phyloP scores from a whole-genome alignment of 2,329 filamentous ascomycete species.

The Pyrenochaeta sp. region DNA sequence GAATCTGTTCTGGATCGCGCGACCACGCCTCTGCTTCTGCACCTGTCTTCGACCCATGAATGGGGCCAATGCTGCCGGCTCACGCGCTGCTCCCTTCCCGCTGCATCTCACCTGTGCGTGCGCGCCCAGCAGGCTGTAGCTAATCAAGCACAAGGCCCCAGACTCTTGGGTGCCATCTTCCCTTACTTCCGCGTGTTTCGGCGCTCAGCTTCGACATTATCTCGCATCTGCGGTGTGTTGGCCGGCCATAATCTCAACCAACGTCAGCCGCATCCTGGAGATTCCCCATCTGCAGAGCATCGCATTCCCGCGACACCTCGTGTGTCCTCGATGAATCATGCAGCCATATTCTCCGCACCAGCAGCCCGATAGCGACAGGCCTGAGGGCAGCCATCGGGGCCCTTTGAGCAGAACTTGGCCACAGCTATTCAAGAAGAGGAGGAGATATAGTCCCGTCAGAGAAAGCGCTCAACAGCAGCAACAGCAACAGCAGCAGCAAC shows the following conservation, averaged over 20 bases:
- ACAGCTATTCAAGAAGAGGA: conserved; percentile 41
- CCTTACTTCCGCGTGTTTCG: conserved; percentile 3
- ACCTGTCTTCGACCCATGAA: conserved; percentile 18
- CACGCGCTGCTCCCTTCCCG: conserved; percentile 17
- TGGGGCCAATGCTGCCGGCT: conserved; percentile 16
- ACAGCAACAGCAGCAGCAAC: conserved; percentile 18
- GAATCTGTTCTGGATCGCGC: conserved; percentile 21
- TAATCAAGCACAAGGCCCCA: conserved; percentile 17
- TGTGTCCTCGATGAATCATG: conserved; percentile 23
- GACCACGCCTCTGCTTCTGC: conserved; percentile 19
- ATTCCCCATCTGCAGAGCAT: too few species aligned
- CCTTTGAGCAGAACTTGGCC: conserved; percentile 40
- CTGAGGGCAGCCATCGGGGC: conserved; percentile 28
- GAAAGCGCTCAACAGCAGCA: conserved; percentile 33
- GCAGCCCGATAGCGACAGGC: conserved; percentile 25
- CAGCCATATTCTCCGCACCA: conserved; percentile 26
- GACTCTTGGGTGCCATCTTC: conserved; percentile 1
- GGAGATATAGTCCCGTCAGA: conserved; percentile 38
- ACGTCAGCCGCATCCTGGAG: conserved; percentile 5
- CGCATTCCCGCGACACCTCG: not conserved
- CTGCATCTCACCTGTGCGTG: conserved; percentile 12
- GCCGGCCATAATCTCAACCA: conserved; percentile 9
- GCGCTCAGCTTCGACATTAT: conserved; percentile 3
- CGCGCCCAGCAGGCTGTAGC: conserved; percentile 6
- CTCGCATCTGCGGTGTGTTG: conserved; percentile 1